phyloP scores from a whole-genome alignment of 371 early-diverging fungal species.

The Mortierella sp. region DNA sequence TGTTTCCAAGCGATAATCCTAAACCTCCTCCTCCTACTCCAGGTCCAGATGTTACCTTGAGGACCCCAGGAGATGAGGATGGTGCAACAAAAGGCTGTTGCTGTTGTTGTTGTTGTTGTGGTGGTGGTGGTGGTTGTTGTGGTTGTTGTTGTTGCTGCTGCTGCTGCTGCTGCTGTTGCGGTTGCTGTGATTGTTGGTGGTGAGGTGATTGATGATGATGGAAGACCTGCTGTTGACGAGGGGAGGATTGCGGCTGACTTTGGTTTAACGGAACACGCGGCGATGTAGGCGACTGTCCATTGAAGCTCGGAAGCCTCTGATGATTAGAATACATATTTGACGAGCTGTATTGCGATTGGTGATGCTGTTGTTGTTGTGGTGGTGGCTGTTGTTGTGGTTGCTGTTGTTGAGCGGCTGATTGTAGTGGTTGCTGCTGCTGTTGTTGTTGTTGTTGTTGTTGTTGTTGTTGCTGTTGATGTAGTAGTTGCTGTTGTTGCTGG shows the following conservation, averaged over 20 bases:
- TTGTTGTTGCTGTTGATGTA: slow-evolving; percentile 9
- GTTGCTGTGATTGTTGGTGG: neutral
- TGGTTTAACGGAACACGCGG: neutral
- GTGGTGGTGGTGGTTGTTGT: neutral
- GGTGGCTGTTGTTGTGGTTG: slow-evolving; percentile 15
- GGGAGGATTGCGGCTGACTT: neutral
- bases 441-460: slow-evolving; percentile 8
- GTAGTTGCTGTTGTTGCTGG: slow-evolving; percentile 2
- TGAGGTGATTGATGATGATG: neutral
- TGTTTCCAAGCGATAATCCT: neutral
- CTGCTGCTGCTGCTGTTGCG: neutral
- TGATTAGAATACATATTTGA: slow-evolving; percentile 9
- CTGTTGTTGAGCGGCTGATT: neutral
- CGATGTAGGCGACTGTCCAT: slow-evolving; percentile 9
- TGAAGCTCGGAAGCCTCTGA: slow-evolving; percentile 13
- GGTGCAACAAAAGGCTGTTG: neutral
- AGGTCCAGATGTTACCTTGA: neutral
- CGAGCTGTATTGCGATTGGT: slow-evolving; percentile 2
- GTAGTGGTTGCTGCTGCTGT: slow-evolving; percentile 5
- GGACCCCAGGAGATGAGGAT: neutral
- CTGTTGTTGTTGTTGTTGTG: slow-evolving; percentile 1
- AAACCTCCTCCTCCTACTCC: neutral
- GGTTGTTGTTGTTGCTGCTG: neutral
- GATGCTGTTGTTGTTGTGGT: slow-evolving; percentile 4
- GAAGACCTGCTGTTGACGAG: neutral